These are phyloP conservation scores for Serendipita sp. DNA, from an alignment of 768 basidiomycete genomes.

Conservation along the genomic window DNA sequence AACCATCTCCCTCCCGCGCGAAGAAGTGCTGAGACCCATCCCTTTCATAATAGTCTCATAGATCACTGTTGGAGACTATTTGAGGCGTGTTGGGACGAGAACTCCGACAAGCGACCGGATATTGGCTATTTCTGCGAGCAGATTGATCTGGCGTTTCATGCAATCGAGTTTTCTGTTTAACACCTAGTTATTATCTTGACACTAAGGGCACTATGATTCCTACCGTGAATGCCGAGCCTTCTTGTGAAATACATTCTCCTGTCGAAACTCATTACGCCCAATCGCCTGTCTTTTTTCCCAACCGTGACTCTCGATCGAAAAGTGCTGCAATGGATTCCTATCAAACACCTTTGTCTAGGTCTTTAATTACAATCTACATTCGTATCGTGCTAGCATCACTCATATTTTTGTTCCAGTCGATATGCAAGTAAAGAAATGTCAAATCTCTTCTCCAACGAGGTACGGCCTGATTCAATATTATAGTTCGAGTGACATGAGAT, in stretches of 20 bases:
- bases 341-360: constrained; percentile 73
- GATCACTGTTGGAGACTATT: not conserved
- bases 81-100: not conserved
- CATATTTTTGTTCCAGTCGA: constrained; percentile 39
- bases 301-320: not conserved
- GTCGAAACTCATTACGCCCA: not conserved
- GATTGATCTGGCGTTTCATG: not conserved
- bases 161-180: not conserved
- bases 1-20: not conserved
- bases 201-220: not conserved
- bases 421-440: constrained; percentile 99
- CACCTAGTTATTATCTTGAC: too few relatives aligned
- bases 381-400: not conserved
- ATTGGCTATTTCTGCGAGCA: constrained; percentile 2
- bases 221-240: not conserved
- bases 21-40: not conserved
- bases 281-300: not conserved
- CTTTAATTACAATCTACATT: constrained; percentile 5
- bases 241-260: not conserved
- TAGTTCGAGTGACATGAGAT: not conserved
- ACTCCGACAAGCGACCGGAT: not conserved
- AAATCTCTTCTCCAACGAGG: constrained; percentile 85
- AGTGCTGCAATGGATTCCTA: constrained; percentile 34
- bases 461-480: constrained; percentile 23
- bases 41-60: not conserved